Evolutionary conservation across 805 yeast species (phyloP).

Genomic region (Kodamaea kakaduensis): DNA sequence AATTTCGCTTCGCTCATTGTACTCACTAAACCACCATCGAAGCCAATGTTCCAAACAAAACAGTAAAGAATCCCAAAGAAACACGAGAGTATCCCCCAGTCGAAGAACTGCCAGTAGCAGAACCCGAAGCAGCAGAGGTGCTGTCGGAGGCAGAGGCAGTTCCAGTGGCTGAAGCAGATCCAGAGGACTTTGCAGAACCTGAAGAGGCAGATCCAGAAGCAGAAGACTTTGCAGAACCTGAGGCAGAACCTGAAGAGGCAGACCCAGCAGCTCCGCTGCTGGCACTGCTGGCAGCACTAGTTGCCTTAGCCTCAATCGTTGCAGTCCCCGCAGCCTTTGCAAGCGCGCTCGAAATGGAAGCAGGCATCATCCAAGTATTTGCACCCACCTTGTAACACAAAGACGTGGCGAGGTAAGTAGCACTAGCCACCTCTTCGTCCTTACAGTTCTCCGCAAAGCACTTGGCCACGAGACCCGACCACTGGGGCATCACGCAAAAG

Average conservation of each 20-base stretch:
- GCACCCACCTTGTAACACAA: constrained; percentile 42
- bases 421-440: constrained; percentile 33
- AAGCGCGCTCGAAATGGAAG: constrained; percentile 31
- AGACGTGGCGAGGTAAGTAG: constrained; percentile 41
- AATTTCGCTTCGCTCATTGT: too few relatives aligned
- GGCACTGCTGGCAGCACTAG: constrained; percentile 7
- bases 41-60: constrained; percentile 7
- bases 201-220: constrained; percentile 10
- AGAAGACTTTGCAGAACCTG: constrained; percentile 1
- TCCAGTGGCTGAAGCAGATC: constrained; percentile 2
- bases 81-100: constrained; percentile 11
- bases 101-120: constrained; percentile 16
- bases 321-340: constrained; percentile 21
- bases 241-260: not conserved
- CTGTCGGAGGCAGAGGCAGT: constrained; percentile 3
- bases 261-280: constrained; percentile 1
- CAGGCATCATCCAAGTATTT: constrained; percentile 44
- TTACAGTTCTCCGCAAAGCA: constrained; percentile 38
- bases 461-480: constrained; percentile 41
- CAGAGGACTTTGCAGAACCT: constrained; percentile 12
- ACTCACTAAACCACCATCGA: constrained; percentile 3
- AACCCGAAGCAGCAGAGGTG: constrained; percentile 16
- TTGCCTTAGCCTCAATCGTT: constrained; percentile 10
- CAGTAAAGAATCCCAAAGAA: constrained; percentile 7
- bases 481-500: constrained; percentile 46